phyloP scores from a whole-genome alignment of 2,329 filamentous ascomycete genomes.

The Stemphylium beticola region DNA sequence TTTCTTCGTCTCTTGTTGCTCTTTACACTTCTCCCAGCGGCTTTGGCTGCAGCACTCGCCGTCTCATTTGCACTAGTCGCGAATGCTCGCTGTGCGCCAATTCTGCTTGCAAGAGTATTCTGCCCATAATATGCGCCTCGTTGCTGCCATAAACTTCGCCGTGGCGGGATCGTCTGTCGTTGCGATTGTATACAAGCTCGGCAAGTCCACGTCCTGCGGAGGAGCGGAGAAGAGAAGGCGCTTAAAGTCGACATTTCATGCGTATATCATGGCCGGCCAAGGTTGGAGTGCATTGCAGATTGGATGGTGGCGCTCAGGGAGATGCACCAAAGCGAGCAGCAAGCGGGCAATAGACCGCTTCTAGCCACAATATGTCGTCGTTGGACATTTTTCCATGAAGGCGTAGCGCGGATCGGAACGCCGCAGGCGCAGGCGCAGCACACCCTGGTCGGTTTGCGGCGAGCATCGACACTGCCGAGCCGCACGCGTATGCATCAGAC shows the following conservation, averaged over 20 bases:
- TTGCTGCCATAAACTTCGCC: constrained; percentile 26
- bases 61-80: constrained; percentile 17
- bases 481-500: background rate
- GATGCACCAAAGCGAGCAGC: constrained; percentile 8
- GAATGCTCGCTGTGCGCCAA: constrained; percentile 12
- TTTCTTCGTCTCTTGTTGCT: constrained; percentile 36
- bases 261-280: constrained; percentile 25
- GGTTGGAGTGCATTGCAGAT: constrained; percentile 4
- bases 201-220: constrained; percentile 46
- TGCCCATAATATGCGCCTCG: constrained; percentile 13
- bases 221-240: constrained; percentile 31
- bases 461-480: constrained; percentile 15
- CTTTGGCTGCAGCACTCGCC: constrained; percentile 8
- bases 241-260: constrained; percentile 40
- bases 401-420: constrained; percentile 20
- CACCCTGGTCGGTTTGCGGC: constrained; percentile 12
- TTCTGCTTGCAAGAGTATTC: constrained; percentile 4
- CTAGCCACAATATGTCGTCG: constrained; percentile 17
- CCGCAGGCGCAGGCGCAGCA: constrained; percentile 11
- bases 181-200: constrained; percentile 40
- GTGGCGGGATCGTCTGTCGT: constrained; percentile 27
- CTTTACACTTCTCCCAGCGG: constrained; percentile 10
- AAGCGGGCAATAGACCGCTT: constrained; percentile 8
- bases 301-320: background rate
- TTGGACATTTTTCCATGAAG: constrained; percentile 22